A percentile compares a stretch with the other conserved stretches of the same genome.
phyloP scores from a whole-genome alignment of 106 monocot species.

The Cymbidium sinense region DNA sequence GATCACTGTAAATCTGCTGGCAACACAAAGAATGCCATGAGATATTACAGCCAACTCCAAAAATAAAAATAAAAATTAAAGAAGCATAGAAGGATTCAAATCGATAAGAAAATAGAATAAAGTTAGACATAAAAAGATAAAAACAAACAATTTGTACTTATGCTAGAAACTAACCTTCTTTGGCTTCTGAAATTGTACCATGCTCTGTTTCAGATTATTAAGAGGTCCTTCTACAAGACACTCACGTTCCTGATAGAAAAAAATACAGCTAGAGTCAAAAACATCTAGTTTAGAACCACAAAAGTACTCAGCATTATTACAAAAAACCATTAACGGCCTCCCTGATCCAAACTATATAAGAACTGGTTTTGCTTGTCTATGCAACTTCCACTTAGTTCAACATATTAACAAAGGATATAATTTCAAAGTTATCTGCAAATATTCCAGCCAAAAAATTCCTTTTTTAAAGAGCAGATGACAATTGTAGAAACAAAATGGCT shows the following conservation, averaged over 20 bases:
- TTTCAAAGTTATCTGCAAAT: no score
- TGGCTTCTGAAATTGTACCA: conserved; percentile 99
- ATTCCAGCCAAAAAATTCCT: no score
- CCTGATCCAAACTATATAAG: not conserved
- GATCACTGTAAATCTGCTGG: conserved; percentile 78
- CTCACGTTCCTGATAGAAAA: conserved; percentile 74
- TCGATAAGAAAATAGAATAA: not conserved
- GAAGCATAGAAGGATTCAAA: not conserved
- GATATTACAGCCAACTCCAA: not conserved
- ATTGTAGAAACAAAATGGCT: no score
- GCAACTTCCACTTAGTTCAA: no score
- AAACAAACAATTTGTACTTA: not conserved
- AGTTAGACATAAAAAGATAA: not conserved
- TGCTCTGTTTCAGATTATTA: conserved; percentile 98
- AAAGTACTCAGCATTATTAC: not conserved
- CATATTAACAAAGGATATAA: no score
- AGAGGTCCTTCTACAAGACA: conserved; percentile 97
- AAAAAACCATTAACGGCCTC: not conserved
- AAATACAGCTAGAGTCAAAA: conserved; percentile 5
- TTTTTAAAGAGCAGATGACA: no score
- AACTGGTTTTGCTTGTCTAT: no score
- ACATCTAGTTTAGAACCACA: conserved; percentile 3
- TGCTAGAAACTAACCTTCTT: conserved; percentile 50
- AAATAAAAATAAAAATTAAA: not conserved
- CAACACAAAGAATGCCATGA: conserved; percentile 9